A percentile compares a stretch with the other conserved stretches of the same genome.
Conservation (phyloP, 2,329 filamentous ascomycete species). For the Trichoderma endophyticum region DNA sequence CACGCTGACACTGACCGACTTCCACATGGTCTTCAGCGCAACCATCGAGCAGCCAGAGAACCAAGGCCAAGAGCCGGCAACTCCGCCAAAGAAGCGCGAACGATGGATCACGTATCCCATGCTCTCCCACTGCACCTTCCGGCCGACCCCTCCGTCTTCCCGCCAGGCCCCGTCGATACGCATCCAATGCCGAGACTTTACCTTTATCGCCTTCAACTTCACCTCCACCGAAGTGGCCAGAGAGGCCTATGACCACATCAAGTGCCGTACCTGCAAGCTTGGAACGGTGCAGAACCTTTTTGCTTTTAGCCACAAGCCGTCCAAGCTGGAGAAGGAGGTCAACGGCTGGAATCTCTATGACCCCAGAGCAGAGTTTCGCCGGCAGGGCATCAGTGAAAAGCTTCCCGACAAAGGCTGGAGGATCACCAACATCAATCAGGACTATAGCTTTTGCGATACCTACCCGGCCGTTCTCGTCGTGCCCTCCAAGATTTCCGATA, state of each 20-base stretch:
- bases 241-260: constrained; percentile 85
- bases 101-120: constrained; percentile 95
- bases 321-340: constrained; percentile 67
- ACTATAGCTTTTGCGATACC: constrained; percentile 88
- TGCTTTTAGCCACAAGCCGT: constrained; percentile 80
- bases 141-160: constrained; percentile 67
- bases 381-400: constrained; percentile 83
- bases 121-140: constrained; percentile 74
- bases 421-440: constrained; percentile 82
- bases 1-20: constrained; percentile 59
- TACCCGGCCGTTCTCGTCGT: constrained; percentile 85
- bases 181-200: constrained; percentile 88
- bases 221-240: constrained; percentile 68
- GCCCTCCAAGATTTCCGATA: constrained; percentile 89
- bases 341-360: constrained; percentile 86
- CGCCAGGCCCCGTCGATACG: constrained; percentile 77
- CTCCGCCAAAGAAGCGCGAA: constrained; percentile 51
- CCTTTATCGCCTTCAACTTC: constrained; percentile 89
- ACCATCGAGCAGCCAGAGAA: constrained; percentile 32
- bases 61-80: constrained; percentile 22
- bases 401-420: constrained; percentile 79
- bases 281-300: constrained; percentile 85
- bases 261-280: constrained; percentile 73
- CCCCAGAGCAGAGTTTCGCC: constrained; percentile 76
- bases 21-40: constrained; percentile 56